Percentiles rank a stretch among this genome's conserved stretches.
These are phyloP conservation scores for Reutealis trisperma DNA, from an alignment of 345 rosid genomes.

Conservation along the genomic window DNA sequence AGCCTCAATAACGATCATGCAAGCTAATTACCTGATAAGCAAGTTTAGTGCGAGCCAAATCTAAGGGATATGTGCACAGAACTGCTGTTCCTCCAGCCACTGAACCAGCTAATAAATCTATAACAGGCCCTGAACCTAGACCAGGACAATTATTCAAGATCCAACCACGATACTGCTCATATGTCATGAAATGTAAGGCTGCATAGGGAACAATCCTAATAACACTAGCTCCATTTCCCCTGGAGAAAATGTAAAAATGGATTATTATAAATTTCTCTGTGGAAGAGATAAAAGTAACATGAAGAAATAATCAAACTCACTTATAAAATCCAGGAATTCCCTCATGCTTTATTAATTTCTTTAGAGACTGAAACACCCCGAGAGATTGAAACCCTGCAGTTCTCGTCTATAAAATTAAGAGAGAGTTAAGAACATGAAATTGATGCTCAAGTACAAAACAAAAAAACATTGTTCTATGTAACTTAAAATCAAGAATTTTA, in stretches of 20 bases:
- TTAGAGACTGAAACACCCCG: slow-evolving; percentile 69
- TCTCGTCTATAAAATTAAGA: slow-evolving; percentile 59
- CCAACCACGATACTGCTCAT: slow-evolving; percentile 89
- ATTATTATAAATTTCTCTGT: slow-evolving; percentile 13
- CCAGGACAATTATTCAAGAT: slow-evolving; percentile 67
- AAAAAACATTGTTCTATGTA: neutral
- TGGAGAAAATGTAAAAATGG: slow-evolving; percentile 28
- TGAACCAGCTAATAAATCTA: slow-evolving; percentile 96
- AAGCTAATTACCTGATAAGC: slow-evolving; percentile 79
- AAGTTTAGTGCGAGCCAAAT: slow-evolving; percentile 94
- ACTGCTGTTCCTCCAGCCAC: slow-evolving; percentile 98
- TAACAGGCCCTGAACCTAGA: slow-evolving; percentile 79
- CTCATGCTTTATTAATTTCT: slow-evolving; percentile 75
- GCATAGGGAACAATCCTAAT: slow-evolving; percentile 94
- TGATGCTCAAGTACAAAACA: neutral
- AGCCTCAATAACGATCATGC: slow-evolving; percentile 13
- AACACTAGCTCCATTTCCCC: slow-evolving; percentile 98
- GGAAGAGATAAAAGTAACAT: slow-evolving; percentile 4
- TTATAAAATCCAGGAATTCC: slow-evolving; percentile 86
- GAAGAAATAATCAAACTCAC: slow-evolving; percentile 41
- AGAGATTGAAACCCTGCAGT: slow-evolving; percentile 75
- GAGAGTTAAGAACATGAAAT: neutral
- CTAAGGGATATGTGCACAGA: slow-evolving; percentile 90
- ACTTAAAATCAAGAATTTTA: neutral
- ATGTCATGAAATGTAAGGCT: slow-evolving; percentile 93